A percentile compares a stretch with the other conserved stretches of the same genome.
phyloP scores from a whole-genome alignment of 1,284 basidiomycete species.

The Irpex sp. region DNA sequence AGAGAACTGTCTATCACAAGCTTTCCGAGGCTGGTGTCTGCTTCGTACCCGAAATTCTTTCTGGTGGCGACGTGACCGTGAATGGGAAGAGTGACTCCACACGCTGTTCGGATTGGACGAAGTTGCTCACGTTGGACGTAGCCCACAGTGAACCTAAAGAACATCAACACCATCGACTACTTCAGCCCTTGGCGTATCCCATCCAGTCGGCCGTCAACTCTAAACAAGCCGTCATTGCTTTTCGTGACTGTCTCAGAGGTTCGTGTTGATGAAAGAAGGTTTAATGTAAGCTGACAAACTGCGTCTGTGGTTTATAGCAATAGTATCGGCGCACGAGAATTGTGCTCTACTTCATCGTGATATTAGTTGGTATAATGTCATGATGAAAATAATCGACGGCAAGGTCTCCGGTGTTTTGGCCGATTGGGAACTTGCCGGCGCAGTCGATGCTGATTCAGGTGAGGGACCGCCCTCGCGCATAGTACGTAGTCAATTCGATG shows the following conservation, averaged over 20 bases:
- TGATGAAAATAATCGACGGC: not conserved
- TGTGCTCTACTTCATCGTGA: constrained; percentile 5
- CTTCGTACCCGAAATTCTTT: not conserved
- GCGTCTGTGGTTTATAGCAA: not conserved
- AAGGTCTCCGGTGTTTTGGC: not conserved
- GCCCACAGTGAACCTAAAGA: not conserved
- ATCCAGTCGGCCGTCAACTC: not conserved
- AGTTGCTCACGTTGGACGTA: not conserved
- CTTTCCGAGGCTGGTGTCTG: not conserved
- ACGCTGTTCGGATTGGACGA: not conserved
- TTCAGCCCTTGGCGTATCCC: constrained; percentile 6
- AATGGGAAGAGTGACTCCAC: not conserved
- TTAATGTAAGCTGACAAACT: not conserved
- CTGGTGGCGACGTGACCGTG: not conserved
- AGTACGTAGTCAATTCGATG: not conserved
- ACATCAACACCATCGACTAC: not conserved
- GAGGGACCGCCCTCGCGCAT: not conserved
- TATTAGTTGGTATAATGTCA: constrained; percentile 4
- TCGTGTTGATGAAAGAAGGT: not conserved
- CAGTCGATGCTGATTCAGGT: not conserved
- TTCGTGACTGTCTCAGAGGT: not conserved
- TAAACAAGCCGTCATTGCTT: not conserved
- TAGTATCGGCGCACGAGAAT: not conserved
- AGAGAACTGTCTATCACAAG: not conserved
- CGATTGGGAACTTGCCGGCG: constrained; percentile 4